Evolutionary conservation across 768 basidiomycete genomes (phyloP).

Genomic region (Hygrocybe coccinea): DNA sequence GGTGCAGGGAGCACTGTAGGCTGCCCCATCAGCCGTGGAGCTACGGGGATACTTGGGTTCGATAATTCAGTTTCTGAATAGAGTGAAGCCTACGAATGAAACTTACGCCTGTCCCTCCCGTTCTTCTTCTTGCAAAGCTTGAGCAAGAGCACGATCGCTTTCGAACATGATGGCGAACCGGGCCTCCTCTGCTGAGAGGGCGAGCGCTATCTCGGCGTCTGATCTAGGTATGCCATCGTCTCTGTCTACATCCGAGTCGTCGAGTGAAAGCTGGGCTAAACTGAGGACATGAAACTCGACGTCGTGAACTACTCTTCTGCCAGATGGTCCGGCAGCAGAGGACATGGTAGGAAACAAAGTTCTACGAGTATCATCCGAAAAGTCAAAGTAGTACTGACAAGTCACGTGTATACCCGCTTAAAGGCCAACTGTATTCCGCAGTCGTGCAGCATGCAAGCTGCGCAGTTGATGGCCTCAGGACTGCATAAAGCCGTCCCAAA

Average conservation of each 20-base stretch:
- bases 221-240: slow-evolving; percentile 25
- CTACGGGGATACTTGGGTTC: too few species aligned
- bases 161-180: slow-evolving; percentile 25
- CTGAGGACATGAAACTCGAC: slow-evolving; percentile 6
- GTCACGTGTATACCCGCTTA: too few species aligned
- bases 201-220: slow-evolving; percentile 46
- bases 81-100: background rate
- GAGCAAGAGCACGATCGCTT: slow-evolving; percentile 38
- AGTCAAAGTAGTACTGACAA: too few species aligned
- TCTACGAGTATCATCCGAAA: too few species aligned
- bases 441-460: too few species aligned
- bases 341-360: background rate
- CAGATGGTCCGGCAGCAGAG: background rate
- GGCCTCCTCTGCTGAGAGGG: slow-evolving; percentile 37
- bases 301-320: background rate
- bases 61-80: too few species aligned
- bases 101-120: background rate
- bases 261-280: slow-evolving; percentile 37
- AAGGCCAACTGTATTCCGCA: too few species aligned
- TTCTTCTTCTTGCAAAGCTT: slow-evolving; percentile 28
- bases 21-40: too few species aligned
- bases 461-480: too few species aligned
- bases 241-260: slow-evolving; percentile 47
- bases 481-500: too few species aligned
- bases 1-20: too few species aligned